Evolutionary conservation across 441 rosid genomes (phyloP), one percentile per base, ranked within the genome.

Genomic region (Eruca vesicaria): DNA sequence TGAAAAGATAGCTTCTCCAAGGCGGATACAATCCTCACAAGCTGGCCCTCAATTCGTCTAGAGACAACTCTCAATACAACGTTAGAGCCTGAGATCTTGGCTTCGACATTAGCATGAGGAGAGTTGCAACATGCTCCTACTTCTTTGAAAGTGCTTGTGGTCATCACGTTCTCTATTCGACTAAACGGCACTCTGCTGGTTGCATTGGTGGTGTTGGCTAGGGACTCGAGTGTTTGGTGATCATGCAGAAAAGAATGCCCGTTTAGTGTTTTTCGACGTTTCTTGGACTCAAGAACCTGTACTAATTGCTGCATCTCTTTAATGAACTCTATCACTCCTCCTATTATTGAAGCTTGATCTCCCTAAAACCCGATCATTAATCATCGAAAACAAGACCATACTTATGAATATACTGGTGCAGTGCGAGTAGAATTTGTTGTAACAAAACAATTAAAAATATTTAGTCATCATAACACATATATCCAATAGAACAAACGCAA

Each of bases 321-420:
- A 77, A 94, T 89, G 71, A 94, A 94, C 66, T 94, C 98, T 53
- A 94, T 86, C 35, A 79, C 99, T 11, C 98, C 98, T 18, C 90
- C 97, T 16, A 94, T 89, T 36, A 92, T 84, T 2, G 98, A 94
- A 68, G 98, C 98, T 86, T 94, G 98, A 67, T 94, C 98, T 68
- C 97, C 94, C 98, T 94, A 18, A 19, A 23, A 23, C 31, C 15
- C 70, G 4, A 68, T 55, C 73, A 75, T 1, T 23, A 1, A 56
- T 33, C 11, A 68, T 60, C 43, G 3, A 45, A 73, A 50, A 61
- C 64, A 62, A 38, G 52, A 76, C 11, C 52, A 76, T 16, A 50
- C 14, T 5, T 50, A 18, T 57, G 33, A 76, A 56, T 65, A 69
- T 16, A 57, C 29, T 67, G 64, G 63, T 23, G 26, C 26, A 23